phyloP scores from a whole-genome alignment of 2,329 filamentous ascomycete species.

The Cladosporium sp. region DNA sequence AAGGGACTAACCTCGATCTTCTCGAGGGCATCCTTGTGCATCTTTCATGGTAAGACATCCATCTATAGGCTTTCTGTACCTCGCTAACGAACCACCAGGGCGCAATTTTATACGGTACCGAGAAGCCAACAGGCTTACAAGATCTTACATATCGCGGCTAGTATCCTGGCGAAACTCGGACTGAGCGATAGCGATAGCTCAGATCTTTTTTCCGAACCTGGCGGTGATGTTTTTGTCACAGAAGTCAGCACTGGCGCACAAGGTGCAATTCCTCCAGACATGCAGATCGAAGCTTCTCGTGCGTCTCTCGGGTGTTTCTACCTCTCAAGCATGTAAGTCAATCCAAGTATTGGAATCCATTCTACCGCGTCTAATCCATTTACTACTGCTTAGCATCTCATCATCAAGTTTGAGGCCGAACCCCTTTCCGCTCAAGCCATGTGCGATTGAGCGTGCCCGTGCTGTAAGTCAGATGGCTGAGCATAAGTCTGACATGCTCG shows the following conservation, averaged over 20 bases:
- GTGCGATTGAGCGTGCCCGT: too few relatives aligned
- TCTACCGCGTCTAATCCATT: too few relatives aligned
- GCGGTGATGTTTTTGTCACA: too few relatives aligned
- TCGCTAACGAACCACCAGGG: background rate
- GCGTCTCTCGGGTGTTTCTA: background rate
- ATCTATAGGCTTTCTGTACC: too few relatives aligned
- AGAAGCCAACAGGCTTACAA: constrained; percentile 6
- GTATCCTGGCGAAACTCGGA: constrained; percentile 2
- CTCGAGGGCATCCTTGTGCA: constrained; percentile 1
- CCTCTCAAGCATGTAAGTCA: background rate
- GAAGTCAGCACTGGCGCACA: too few relatives aligned
- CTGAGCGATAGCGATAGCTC: background rate
- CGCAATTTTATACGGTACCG: constrained; percentile 1
- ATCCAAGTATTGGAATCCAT: too few relatives aligned
- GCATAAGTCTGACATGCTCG: background rate
- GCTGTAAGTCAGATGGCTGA: background rate
- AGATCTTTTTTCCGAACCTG: background rate
- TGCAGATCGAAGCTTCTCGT: background rate
- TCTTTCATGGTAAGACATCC: constrained; percentile 2
- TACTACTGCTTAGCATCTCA: too few relatives aligned
- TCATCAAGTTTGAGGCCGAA: too few relatives aligned
- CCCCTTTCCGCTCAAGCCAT: too few relatives aligned
- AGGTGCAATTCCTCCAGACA: too few relatives aligned
- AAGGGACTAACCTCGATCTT: background rate
- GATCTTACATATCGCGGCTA: constrained; percentile 4